These are phyloP conservation scores for Ophiosphaerella narmari DNA, from an alignment of 2,329 filamentous ascomycete genomes.

Conservation along the genomic window DNA sequence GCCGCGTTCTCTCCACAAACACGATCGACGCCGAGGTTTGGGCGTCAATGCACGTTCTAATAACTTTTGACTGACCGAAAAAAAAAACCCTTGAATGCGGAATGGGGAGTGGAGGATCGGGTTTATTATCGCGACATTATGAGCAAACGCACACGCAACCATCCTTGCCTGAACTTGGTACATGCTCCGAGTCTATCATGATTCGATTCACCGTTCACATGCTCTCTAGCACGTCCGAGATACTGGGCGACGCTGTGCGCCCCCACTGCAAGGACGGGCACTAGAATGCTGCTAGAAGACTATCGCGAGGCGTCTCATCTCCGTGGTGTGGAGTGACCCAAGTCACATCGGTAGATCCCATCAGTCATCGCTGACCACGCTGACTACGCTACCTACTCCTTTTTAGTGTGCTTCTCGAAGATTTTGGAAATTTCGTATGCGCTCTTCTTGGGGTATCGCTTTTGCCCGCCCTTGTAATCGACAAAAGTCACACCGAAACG, in stretches of 20 bases:
- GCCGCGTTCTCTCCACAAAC: constrained; percentile 1
- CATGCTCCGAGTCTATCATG: constrained; percentile 4
- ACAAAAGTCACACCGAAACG: constrained; percentile 84
- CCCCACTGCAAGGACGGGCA: constrained; percentile 7
- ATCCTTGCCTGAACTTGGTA: neutral
- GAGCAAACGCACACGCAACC: neutral
- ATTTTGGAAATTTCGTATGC: constrained; percentile 71
- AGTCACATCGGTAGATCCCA: constrained; percentile 15
- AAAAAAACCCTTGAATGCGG: neutral
- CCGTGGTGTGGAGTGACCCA: constrained; percentile 6
- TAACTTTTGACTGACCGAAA: neutral
- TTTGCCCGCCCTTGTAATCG: constrained; percentile 80
- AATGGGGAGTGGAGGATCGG: constrained; percentile 7
- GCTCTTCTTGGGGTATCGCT: constrained; percentile 82
- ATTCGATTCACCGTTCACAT: constrained; percentile 1
- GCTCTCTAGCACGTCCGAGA: neutral
- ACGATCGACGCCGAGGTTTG: constrained; percentile 12
- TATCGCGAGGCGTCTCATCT: constrained; percentile 11
- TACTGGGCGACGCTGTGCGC: neutral
- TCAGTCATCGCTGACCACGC: constrained; percentile 2
- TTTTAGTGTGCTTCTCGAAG: constrained; percentile 72
- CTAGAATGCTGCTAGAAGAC: constrained; percentile 30
- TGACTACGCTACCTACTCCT: constrained; percentile 47
- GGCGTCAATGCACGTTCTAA: constrained; percentile 11
- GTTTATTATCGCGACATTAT: constrained; percentile 16